Conservation (phyloP, 257 asterid species). For the Leptodermis oblonga region DNA sequence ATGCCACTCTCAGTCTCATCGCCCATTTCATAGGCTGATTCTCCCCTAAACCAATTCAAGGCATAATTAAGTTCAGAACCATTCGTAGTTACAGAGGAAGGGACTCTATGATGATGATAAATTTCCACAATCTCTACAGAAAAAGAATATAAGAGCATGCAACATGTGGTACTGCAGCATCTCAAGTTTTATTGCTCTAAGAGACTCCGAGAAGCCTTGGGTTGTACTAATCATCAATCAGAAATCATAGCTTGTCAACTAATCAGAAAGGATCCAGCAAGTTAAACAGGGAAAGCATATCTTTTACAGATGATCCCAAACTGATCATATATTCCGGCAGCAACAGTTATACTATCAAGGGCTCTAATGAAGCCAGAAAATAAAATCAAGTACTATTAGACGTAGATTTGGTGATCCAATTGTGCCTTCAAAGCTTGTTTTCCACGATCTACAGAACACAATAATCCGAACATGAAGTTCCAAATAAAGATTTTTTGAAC, state of each 20-base stretch:
- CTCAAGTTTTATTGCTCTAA: neutral
- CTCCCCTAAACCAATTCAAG: constrained; percentile 38
- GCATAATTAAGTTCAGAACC: constrained; percentile 11
- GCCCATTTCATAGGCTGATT: constrained; percentile 52
- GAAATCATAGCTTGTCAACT: neutral
- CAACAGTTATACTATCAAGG: neutral
- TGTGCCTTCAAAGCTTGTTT: neutral
- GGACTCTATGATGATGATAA: neutral
- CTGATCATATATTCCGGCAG: neutral
- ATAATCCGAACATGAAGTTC: neutral
- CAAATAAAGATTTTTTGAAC: neutral
- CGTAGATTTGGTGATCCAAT: neutral
- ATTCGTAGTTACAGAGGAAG: neutral
- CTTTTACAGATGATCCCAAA: neutral
- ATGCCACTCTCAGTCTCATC: constrained; percentile 47
- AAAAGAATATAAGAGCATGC: neutral
- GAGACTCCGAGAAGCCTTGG: neutral
- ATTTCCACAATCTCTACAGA: neutral
- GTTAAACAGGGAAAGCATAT: neutral
- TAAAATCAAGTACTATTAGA: neutral
- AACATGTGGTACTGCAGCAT: neutral
- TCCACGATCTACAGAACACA: neutral
- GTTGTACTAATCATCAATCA: neutral
- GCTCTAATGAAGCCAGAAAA: neutral
- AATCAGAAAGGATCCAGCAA: neutral